Conservation (phyloP, 192 early-diverging fungal species). For the Umbelopsis vinacea region DNA sequence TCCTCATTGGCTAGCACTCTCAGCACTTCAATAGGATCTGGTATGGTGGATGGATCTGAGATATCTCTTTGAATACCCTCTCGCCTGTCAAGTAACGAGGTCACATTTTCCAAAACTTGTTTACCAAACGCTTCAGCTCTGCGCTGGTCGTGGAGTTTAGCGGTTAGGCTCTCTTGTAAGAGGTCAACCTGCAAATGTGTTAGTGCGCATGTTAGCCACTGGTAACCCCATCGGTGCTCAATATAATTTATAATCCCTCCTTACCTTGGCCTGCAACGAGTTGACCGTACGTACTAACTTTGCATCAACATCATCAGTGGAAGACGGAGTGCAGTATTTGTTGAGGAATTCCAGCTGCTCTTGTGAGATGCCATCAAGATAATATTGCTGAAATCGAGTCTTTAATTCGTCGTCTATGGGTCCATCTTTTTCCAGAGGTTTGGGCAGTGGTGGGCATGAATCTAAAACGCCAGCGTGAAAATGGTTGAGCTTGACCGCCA, state of each 20-base stretch:
- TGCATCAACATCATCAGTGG: conserved; percentile 7
- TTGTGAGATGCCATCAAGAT: conserved; percentile 1
- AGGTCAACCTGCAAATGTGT: background rate
- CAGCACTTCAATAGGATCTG: background rate
- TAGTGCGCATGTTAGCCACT: background rate
- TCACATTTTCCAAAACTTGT: background rate
- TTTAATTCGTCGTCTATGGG: background rate
- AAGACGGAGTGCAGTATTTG: conserved; percentile 16
- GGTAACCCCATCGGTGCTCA: background rate
- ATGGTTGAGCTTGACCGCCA: conserved; percentile 12
- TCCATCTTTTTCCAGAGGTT: background rate
- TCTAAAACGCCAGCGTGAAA: conserved; percentile 11
- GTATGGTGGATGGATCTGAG: background rate
- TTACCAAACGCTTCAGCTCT: background rate
- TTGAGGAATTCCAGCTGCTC: conserved; percentile 14
- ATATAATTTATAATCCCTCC: background rate
- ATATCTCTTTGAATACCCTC: conserved; percentile 1
- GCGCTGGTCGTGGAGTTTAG: conserved; percentile 10
- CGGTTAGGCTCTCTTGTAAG: background rate
- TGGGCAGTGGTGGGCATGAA: conserved; percentile 12
- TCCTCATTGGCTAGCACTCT: conserved; percentile 10
- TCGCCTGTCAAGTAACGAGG: background rate
- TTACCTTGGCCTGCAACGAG: conserved; percentile 11
- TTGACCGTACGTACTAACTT: background rate
- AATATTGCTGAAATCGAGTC: conserved; percentile 7